Percentiles rank a stretch among this genome's conserved stretches.
Conservation (phyloP, 306 rosid species). For the Amphicarpaea edgeworthii region DNA sequence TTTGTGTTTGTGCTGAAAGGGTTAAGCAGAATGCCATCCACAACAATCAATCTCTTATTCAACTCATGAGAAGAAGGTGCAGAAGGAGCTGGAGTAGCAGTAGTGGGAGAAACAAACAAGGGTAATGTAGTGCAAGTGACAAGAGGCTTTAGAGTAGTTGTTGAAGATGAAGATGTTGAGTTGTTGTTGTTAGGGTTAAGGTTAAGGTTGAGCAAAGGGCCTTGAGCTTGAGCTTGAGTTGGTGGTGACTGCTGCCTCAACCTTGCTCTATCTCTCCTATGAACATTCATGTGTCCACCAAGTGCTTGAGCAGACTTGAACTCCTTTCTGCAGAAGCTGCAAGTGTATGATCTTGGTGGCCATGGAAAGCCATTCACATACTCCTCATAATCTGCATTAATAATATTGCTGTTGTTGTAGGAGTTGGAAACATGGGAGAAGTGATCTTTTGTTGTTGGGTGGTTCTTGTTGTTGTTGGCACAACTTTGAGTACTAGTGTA, state of each 20-base stretch:
- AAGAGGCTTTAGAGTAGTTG: constrained; percentile 39
- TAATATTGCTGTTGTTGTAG: neutral
- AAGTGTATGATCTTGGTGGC: constrained; percentile 91
- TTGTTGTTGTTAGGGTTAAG: constrained; percentile 51
- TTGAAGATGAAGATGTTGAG: constrained; percentile 31
- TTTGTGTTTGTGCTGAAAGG: constrained; percentile 45
- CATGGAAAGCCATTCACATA: constrained; percentile 74
- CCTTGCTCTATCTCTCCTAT: constrained; percentile 89
- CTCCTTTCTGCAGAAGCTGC: constrained; percentile 89
- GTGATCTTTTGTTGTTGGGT: constrained; percentile 41
- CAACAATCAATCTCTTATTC: constrained; percentile 49
- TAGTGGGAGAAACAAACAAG: constrained; percentile 53
- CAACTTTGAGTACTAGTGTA: neutral
- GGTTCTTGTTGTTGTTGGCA: constrained; percentile 3
- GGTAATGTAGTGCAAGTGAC: constrained; percentile 55
- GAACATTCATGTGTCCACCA: constrained; percentile 99
- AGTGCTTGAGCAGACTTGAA: constrained; percentile 97
- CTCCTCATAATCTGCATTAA: constrained; percentile 31
- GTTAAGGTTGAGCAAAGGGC: constrained; percentile 56
- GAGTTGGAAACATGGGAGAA: constrained; percentile 19
- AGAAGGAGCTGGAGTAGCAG: too few species aligned
- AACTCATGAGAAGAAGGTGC: constrained; percentile 43
- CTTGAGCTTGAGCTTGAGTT: constrained; percentile 39
- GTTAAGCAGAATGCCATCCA: constrained; percentile 52
- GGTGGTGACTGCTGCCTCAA: constrained; percentile 74